These are phyloP conservation scores for Scheffersomyces ergatensis DNA, from an alignment of 805 yeast species.

Conservation along the genomic window DNA sequence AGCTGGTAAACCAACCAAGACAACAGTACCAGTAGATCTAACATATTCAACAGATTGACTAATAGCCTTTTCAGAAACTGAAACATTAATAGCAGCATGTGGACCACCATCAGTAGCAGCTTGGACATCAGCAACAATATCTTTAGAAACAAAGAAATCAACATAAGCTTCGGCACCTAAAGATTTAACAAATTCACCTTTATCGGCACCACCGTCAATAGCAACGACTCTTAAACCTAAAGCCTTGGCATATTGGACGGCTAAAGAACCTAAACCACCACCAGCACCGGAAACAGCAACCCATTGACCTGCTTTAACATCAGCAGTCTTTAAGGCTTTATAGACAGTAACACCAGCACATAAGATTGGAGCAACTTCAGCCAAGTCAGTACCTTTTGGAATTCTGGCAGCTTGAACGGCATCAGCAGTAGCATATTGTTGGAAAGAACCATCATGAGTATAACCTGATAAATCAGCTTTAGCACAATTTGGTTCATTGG, in stretches of 20 bases:
- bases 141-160: constrained; percentile 53
- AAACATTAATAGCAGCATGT: constrained; percentile 48
- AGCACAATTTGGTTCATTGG: constrained; percentile 54
- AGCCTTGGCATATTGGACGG: constrained; percentile 72
- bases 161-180: constrained; percentile 65
- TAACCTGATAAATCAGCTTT: constrained; percentile 70
- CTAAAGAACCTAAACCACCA: constrained; percentile 78
- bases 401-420: constrained; percentile 62
- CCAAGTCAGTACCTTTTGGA: constrained; percentile 53
- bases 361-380: constrained; percentile 58
- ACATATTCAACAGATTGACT: constrained; percentile 42
- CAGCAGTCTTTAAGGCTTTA: constrained; percentile 64
- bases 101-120: constrained; percentile 61
- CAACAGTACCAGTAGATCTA: constrained; percentile 41
- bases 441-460: constrained; percentile 72
- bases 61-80: constrained; percentile 52
- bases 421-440: constrained; percentile 64
- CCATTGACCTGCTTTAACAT: constrained; percentile 64
- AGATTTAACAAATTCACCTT: constrained; percentile 51
- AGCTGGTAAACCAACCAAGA: constrained; percentile 45
- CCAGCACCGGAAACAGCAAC: constrained; percentile 76
- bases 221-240: constrained; percentile 69
- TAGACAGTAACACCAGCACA: constrained; percentile 70
- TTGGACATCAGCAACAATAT: constrained; percentile 43
- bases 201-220: constrained; percentile 74